Evolutionary conservation across 352 stramenopile genomes (phyloP).

Genomic region (Pythium rhizo-oryzae): DNA sequence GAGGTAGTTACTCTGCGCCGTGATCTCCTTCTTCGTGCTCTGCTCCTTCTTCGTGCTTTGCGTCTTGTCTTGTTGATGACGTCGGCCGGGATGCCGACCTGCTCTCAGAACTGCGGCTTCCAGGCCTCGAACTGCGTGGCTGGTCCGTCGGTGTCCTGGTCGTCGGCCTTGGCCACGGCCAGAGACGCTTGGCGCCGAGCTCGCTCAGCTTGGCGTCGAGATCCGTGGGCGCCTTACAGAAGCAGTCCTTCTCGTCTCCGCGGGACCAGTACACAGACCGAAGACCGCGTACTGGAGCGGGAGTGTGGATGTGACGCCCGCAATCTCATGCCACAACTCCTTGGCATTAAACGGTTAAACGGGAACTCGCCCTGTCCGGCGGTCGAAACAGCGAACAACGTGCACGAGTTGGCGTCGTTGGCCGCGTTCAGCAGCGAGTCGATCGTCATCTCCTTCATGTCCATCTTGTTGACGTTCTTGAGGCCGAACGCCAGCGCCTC

Average conservation of each 20-base stretch:
- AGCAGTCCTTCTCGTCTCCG: slow-evolving; percentile 86
- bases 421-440: slow-evolving; percentile 69
- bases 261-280: slow-evolving; percentile 82
- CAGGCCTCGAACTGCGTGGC: slow-evolving; percentile 70
- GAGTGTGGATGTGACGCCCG: slow-evolving; percentile 58
- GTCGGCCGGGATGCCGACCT: slow-evolving; percentile 63
- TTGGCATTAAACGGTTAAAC: slow-evolving; percentile 77
- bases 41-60: slow-evolving; percentile 61
- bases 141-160: slow-evolving; percentile 83
- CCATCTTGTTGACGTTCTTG: slow-evolving; percentile 79
- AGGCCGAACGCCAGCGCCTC: slow-evolving; percentile 69
- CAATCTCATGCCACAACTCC: slow-evolving; percentile 76
- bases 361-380: slow-evolving; percentile 83
- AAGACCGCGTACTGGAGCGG: slow-evolving; percentile 80
- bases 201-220: slow-evolving; percentile 78
- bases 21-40: slow-evolving; percentile 87
- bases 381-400: slow-evolving; percentile 80
- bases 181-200: slow-evolving; percentile 71
- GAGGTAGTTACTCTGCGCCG: slow-evolving; percentile 76
- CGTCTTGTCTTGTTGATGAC: slow-evolving; percentile 49
- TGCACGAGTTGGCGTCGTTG: slow-evolving; percentile 71
- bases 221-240: slow-evolving; percentile 72
- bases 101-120: slow-evolving; percentile 78
- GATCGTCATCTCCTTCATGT: slow-evolving; percentile 84
- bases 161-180: slow-evolving; percentile 63